phyloP scores from a whole-genome alignment of 208 protist genomes.

The Leishmania turanica region DNA sequence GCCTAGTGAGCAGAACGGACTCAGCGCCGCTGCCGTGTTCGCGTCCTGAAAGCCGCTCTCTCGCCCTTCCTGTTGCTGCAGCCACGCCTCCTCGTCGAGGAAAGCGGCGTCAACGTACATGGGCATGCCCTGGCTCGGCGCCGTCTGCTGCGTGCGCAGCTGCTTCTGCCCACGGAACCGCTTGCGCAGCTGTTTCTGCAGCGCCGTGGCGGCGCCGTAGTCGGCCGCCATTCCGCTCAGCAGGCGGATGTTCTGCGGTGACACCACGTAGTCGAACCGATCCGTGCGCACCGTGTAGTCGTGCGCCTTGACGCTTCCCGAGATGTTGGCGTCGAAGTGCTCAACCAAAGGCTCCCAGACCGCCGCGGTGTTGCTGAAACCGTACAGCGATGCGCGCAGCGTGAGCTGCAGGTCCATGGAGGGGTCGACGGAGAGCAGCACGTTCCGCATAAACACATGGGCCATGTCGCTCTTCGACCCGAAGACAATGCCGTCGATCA shows the following conservation, averaged over 20 bases:
- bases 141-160: constrained; percentile 30
- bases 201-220: constrained; percentile 45
- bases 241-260: constrained; percentile 69
- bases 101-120: constrained; percentile 37
- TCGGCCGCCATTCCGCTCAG: constrained; percentile 51
- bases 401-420: constrained; percentile 58
- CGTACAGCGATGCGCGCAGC: constrained; percentile 54
- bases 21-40: neutral
- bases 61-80: constrained; percentile 20
- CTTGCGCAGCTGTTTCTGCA: constrained; percentile 67
- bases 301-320: constrained; percentile 56
- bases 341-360: constrained; percentile 91
- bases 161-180: constrained; percentile 45
- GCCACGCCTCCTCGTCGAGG: constrained; percentile 25
- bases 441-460: constrained; percentile 47
- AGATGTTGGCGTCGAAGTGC: constrained; percentile 45
- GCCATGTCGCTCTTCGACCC: constrained; percentile 58
- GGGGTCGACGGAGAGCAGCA: constrained; percentile 45
- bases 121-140: constrained; percentile 31
- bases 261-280: constrained; percentile 76
- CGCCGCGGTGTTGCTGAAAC: constrained; percentile 70
- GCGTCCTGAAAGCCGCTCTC: constrained; percentile 6
- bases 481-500: constrained; percentile 68
- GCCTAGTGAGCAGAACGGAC: constrained; percentile 18
- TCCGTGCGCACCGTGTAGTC: constrained; percentile 62